Evolutionary conservation across 148 eudicot species (phyloP).

Genomic region (Agrostemma githago): DNA sequence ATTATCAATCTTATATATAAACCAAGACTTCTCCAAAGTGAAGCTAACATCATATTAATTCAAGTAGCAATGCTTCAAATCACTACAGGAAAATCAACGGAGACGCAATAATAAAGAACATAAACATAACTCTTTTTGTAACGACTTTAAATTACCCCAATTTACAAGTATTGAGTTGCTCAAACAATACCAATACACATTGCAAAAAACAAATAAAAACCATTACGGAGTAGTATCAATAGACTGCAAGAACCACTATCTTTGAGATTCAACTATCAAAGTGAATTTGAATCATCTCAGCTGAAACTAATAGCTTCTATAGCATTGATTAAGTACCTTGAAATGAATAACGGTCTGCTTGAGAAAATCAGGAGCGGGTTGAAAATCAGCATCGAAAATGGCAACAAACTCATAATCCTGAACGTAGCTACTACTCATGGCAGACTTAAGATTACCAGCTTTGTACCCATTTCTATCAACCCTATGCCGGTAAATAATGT

Average conservation of each 20-base stretch:
- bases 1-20: neutral
- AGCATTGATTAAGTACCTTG: conserved; percentile 45
- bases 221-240: neutral
- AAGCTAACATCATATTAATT: neutral
- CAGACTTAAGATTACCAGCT: conserved; percentile 97
- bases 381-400: conserved; percentile 96
- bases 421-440: conserved; percentile 90
- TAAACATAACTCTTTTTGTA: neutral
- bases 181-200: neutral
- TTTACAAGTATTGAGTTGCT: neutral
- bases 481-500: conserved; percentile 77
- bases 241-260: neutral
- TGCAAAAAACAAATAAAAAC: neutral
- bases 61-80: neutral
- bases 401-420: conserved; percentile 95
- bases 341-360: conserved; percentile 73
- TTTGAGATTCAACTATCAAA: neutral
- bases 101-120: neutral
- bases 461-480: conserved; percentile 84
- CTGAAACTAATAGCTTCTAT: neutral
- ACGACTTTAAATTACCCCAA: neutral
- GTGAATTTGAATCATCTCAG: neutral
- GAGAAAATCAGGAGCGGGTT: conserved; percentile 76
- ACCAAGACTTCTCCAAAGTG: neutral
- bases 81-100: neutral